phyloP scores from a whole-genome alignment of 1,284 basidiomycete genomes.

The Apiotrichum gracile region DNA sequence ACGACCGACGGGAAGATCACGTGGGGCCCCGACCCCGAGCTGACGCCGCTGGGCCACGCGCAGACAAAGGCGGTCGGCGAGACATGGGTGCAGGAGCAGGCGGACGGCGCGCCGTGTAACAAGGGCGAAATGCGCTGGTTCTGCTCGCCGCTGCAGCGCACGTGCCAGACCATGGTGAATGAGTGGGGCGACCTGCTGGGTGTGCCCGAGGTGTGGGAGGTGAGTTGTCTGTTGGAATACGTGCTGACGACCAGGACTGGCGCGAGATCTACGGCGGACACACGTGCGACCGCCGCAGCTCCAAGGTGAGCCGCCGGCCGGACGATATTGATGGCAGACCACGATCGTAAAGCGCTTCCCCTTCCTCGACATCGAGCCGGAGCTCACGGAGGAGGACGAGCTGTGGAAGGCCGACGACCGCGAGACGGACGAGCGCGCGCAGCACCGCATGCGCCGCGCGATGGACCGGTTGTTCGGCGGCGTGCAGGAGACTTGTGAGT shows the following conservation, averaged over 20 bases:
- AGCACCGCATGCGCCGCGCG: slow-evolving; percentile 54
- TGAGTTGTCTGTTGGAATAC: slow-evolving; percentile 1
- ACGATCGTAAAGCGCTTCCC: slow-evolving; percentile 59
- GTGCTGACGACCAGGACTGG: slow-evolving; percentile 22
- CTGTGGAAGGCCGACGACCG: slow-evolving; percentile 62
- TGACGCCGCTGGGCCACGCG: slow-evolving; percentile 60
- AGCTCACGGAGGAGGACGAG: slow-evolving; percentile 65
- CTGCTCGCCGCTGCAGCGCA: slow-evolving; percentile 66
- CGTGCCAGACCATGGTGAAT: slow-evolving; percentile 61
- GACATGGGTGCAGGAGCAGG: slow-evolving; percentile 58
- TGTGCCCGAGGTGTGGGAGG: slow-evolving; percentile 41
- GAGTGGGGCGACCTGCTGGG: slow-evolving; percentile 55
- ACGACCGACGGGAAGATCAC: slow-evolving; percentile 63
- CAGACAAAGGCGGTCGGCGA: slow-evolving; percentile 57
- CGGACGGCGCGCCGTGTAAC: slow-evolving; percentile 57
- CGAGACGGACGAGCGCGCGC: slow-evolving; percentile 58
- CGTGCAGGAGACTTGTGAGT: slow-evolving; percentile 52
- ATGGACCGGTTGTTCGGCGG: slow-evolving; percentile 61
- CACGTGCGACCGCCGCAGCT: slow-evolving; percentile 42
- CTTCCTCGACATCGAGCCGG: slow-evolving; percentile 58
- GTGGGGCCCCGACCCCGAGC: slow-evolving; percentile 76
- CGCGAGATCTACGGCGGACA: slow-evolving; percentile 46
- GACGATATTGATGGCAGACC: slow-evolving; percentile 31
- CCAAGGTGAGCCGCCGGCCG: slow-evolving; percentile 48
- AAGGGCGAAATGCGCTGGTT: slow-evolving; percentile 51